Conservation (phyloP, 2,329 filamentous ascomycete species). For the Leptographium procerum region DNA sequence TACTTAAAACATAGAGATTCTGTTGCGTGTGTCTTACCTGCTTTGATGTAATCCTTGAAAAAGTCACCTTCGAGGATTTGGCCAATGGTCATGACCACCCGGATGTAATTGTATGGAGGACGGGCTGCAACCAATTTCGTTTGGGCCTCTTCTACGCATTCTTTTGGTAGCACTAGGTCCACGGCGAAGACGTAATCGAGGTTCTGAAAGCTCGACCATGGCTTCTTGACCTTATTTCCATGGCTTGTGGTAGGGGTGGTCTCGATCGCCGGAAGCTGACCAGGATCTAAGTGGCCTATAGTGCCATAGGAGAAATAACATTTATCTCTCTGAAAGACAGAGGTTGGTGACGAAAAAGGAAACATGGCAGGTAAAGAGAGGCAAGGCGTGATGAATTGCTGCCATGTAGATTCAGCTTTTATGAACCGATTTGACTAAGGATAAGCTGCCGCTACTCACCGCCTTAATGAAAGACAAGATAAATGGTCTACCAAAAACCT, state of each 20-base stretch:
- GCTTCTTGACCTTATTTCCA: slow-evolving; percentile 44
- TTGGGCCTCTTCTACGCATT: slow-evolving; percentile 42
- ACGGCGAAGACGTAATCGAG: slow-evolving; percentile 49
- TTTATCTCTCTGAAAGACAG: slow-evolving; percentile 48
- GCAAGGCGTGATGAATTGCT: neutral
- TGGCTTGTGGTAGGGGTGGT: neutral
- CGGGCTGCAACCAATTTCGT: slow-evolving; percentile 29
- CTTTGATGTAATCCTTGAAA: slow-evolving; percentile 76
- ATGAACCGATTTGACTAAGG: neutral
- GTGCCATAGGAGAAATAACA: slow-evolving; percentile 62
- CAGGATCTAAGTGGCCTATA: slow-evolving; percentile 58
- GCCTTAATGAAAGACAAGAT: neutral
- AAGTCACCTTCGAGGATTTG: slow-evolving; percentile 65
- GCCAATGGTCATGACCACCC: slow-evolving; percentile 60
- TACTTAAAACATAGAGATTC: too few relatives aligned
- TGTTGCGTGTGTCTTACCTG: too few relatives aligned
- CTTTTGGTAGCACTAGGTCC: slow-evolving; percentile 62
- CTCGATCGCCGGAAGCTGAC: slow-evolving; percentile 50
- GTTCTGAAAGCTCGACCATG: slow-evolving; percentile 57
- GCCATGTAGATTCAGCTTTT: too few relatives aligned
- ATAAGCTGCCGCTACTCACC: neutral
- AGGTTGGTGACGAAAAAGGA: slow-evolving; percentile 26
- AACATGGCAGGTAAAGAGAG: slow-evolving; percentile 26
- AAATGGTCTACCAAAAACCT: too few relatives aligned
- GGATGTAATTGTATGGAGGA: slow-evolving; percentile 42